Conservation (phyloP, 208 protist genomes). For the Borovskyia barvae region DNA sequence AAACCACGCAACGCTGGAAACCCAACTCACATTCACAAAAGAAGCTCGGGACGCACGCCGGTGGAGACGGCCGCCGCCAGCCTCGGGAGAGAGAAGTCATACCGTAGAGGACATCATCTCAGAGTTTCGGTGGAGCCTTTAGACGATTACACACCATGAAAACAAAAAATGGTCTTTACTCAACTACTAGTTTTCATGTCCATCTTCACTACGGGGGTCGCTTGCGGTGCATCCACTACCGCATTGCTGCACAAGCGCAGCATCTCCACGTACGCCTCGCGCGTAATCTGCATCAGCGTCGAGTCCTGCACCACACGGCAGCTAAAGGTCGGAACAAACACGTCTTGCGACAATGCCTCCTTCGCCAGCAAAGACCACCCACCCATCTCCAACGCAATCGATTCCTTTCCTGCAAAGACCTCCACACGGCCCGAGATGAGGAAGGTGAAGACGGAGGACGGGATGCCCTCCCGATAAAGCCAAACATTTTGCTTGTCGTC, state of each 20-base stretch:
- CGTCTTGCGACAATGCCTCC: constrained; percentile 56
- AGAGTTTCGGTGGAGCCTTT: too few relatives aligned
- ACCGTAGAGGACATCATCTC: too few relatives aligned
- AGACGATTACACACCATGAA: too few relatives aligned
- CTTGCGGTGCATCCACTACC: constrained; percentile 4
- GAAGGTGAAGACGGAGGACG: constrained; percentile 81
- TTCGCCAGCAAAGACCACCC: constrained; percentile 82
- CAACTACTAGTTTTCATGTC: too few relatives aligned
- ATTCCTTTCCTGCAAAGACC: constrained; percentile 84
- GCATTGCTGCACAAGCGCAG: constrained; percentile 38
- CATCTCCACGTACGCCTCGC: constrained; percentile 58
- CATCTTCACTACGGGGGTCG: too few relatives aligned
- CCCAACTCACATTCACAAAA: neutral
- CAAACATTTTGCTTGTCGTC: constrained; percentile 89
- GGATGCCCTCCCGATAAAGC: constrained; percentile 83
- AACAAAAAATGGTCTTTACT: too few relatives aligned
- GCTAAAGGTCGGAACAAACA: constrained; percentile 82
- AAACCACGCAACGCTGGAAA: too few relatives aligned
- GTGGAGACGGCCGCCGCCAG: too few relatives aligned
- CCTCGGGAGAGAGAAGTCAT: too few relatives aligned
- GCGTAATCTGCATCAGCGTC: constrained; percentile 82
- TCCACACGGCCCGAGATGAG: constrained; percentile 83
- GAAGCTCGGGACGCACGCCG: neutral
- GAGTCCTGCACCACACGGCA: constrained; percentile 88
- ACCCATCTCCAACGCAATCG: constrained; percentile 77